A percentile compares a stretch with the other conserved stretches of the same genome.
These are phyloP conservation scores for Ustilago hordei DNA, from an alignment of 1,284 basidiomycete genomes.

Conservation along the genomic window DNA sequence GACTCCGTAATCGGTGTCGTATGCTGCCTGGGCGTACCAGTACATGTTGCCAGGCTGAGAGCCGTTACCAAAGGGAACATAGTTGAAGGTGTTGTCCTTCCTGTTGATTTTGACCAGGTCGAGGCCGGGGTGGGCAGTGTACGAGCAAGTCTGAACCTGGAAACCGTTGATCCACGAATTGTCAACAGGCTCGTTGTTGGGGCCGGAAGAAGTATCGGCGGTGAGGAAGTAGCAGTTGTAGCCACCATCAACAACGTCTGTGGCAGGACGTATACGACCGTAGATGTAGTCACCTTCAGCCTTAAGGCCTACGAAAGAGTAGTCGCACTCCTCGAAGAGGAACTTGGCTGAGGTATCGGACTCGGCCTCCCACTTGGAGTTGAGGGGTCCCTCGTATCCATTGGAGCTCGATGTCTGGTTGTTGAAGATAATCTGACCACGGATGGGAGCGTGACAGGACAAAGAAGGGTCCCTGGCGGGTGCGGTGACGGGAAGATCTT, in stretches of 20 bases:
- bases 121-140: not conserved
- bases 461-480: slow-evolving; percentile 9
- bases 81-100: slow-evolving; percentile 11
- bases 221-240: slow-evolving; percentile 25
- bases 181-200: not conserved
- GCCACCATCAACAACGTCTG: slow-evolving; percentile 7
- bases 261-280: slow-evolving; percentile 29
- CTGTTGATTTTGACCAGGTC: slow-evolving; percentile 25
- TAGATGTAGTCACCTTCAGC: slow-evolving; percentile 14
- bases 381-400: slow-evolving; percentile 25
- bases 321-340: slow-evolving; percentile 38
- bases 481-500: slow-evolving; percentile 2
- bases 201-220: not conserved
- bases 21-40: slow-evolving; percentile 26
- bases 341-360: slow-evolving; percentile 17
- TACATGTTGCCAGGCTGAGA: not conserved
- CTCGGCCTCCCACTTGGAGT: slow-evolving; percentile 22
- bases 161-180: slow-evolving; percentile 19
- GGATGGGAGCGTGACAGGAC: slow-evolving; percentile 4
- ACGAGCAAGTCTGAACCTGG: slow-evolving; percentile 9
- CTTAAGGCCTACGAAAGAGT: slow-evolving; percentile 17
- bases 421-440: slow-evolving; percentile 27
- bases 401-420: slow-evolving; percentile 25
- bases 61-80: slow-evolving; percentile 9
- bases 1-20: slow-evolving; percentile 27